Evolutionary conservation across 305 asterid genomes (phyloP).

Genomic region (Fraxinus sp.): DNA sequence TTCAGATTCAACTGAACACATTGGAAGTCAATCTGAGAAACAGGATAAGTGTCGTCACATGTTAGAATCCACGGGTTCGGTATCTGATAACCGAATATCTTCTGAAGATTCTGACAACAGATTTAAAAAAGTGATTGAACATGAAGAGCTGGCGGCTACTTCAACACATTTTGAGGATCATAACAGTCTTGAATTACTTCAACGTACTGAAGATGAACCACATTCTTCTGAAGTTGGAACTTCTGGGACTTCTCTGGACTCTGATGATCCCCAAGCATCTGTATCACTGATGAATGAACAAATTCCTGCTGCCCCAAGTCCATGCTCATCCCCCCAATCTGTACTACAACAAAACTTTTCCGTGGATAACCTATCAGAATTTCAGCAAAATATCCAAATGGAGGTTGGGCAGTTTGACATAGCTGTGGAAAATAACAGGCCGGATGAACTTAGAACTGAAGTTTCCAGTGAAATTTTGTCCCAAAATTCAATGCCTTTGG

Average conservation of each 20-base stretch:
- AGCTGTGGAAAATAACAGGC: conserved; percentile 8
- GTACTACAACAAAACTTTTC: conserved; percentile 49
- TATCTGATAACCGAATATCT: conserved; percentile 1
- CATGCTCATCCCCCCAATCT: conserved; percentile 50
- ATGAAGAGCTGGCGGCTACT: conserved; percentile 2
- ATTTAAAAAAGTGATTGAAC: neutral
- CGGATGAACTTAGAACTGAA: conserved; percentile 13
- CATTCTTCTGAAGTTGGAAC: conserved; percentile 17
- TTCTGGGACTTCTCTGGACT: conserved; percentile 12
- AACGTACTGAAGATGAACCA: conserved; percentile 21
- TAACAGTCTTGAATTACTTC: conserved; percentile 20
- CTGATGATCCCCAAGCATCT: conserved; percentile 20
- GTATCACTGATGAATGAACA: conserved; percentile 27
- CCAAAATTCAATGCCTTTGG: conserved; percentile 18
- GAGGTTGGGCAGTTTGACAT: conserved; percentile 26
- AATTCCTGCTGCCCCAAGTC: conserved; percentile 24
- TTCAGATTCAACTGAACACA: conserved; percentile 9
- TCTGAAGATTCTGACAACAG: conserved; percentile 20
- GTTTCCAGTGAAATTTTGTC: conserved; percentile 2
- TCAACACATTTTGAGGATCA: conserved; percentile 13
- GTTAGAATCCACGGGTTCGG: conserved; percentile 5
- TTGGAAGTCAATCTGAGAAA: conserved; percentile 12
- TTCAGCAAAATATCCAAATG: conserved; percentile 31
- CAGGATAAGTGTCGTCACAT: conserved; percentile 9
- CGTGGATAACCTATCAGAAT: conserved; percentile 33